Percentiles rank a stretch among this genome's conserved stretches.
phyloP scores from a whole-genome alignment of 1,139 yeast species.

The Kodamaea sp. region DNA sequence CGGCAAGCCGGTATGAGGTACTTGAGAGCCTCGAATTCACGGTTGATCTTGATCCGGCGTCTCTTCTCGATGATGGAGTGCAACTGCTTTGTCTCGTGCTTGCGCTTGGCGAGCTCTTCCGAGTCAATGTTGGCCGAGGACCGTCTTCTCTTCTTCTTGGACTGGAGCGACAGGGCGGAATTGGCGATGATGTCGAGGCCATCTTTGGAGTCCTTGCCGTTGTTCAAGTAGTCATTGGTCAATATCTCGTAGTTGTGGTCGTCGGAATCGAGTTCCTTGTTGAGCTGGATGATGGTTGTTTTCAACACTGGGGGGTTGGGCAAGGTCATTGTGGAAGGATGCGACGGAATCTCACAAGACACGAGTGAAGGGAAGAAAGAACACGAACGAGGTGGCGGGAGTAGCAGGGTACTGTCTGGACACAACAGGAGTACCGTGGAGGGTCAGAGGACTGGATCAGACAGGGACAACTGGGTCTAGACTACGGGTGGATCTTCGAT shows the following conservation, averaged over 20 bases:
- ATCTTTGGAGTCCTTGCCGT: slow-evolving; percentile 6
- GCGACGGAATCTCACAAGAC: no score
- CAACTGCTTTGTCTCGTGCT: slow-evolving; percentile 59
- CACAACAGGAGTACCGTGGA: no score
- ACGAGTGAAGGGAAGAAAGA: no score
- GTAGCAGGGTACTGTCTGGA: no score
- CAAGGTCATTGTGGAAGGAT: slow-evolving; percentile 19
- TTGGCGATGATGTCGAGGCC: slow-evolving; percentile 7
- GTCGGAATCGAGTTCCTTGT: slow-evolving; percentile 45
- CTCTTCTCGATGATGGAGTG: slow-evolving; percentile 82
- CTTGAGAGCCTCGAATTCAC: slow-evolving; percentile 81
- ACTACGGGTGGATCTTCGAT: no score
- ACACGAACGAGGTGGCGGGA: no score
- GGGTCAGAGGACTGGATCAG: no score
- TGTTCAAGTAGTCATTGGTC: slow-evolving; percentile 34
- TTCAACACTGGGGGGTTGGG: slow-evolving; percentile 65
- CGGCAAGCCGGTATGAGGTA: slow-evolving; percentile 79
- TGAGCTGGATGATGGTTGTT: slow-evolving; percentile 63
- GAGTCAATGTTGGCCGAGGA: slow-evolving; percentile 47
- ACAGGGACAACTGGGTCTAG: no score
- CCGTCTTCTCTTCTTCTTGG: slow-evolving; percentile 45
- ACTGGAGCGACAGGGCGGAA: slow-evolving; percentile 4
- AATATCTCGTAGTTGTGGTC: slow-evolving; percentile 46
- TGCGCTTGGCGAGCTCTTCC: slow-evolving; percentile 56
- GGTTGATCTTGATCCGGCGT: slow-evolving; percentile 73